Evolutionary conservation across 306 rosid genomes (phyloP).

Genomic region (Astragalus glycyphyllos): DNA sequence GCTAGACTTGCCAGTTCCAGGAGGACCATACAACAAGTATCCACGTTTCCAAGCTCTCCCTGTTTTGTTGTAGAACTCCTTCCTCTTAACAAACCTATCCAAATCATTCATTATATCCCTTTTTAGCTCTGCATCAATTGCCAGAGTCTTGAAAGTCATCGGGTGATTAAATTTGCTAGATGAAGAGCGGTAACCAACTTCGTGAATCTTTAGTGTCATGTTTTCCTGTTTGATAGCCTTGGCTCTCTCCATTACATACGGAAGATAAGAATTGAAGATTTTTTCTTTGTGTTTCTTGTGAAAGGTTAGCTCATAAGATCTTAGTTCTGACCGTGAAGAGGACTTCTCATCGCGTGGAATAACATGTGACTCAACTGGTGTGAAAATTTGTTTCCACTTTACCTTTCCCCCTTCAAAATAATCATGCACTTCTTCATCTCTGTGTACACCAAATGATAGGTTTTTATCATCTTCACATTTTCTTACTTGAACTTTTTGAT

Average conservation of each 20-base stretch:
- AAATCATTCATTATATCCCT: constrained; percentile 51
- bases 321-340: constrained; percentile 16
- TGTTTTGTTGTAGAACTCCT: constrained; percentile 48
- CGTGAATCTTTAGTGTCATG: constrained; percentile 48
- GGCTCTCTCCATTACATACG: constrained; percentile 47
- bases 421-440: constrained; percentile 47
- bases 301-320: constrained; percentile 45
- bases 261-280: constrained; percentile 50
- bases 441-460: constrained; percentile 44
- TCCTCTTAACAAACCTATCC: constrained; percentile 49
- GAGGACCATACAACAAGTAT: constrained; percentile 63
- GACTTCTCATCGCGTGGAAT: background rate
- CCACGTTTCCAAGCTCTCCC: constrained; percentile 72
- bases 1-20: constrained; percentile 69
- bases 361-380: constrained; percentile 2
- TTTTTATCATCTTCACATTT: constrained; percentile 40
- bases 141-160: constrained; percentile 51
- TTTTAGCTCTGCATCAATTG: constrained; percentile 51
- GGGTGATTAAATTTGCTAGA: constrained; percentile 51
- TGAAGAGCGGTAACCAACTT: background rate
- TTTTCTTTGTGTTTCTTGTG: constrained; percentile 49
- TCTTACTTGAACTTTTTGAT: constrained; percentile 42
- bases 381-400: constrained; percentile 48
- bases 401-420: constrained; percentile 44
- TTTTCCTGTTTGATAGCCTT: constrained; percentile 44